Evolutionary conservation across 495 filamentous ascomycete species (phyloP).

Genomic region (Tetracladium setigerum): DNA sequence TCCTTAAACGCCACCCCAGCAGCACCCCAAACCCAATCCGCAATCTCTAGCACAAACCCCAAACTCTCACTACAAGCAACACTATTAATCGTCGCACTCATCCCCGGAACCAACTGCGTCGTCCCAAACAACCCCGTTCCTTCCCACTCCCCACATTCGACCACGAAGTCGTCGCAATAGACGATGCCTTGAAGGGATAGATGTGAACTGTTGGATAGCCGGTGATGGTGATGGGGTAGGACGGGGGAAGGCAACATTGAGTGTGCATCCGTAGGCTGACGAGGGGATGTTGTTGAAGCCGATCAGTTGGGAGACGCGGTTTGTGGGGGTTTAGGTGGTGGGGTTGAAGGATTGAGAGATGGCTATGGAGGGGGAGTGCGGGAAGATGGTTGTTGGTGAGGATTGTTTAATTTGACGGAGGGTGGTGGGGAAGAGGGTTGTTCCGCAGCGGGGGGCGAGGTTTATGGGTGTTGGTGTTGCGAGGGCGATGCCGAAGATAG

Average conservation of each 20-base stretch:
- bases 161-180: background rate
- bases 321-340: constrained; percentile 1
- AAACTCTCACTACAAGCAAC: constrained; percentile 10
- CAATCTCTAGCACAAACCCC: constrained; percentile 14
- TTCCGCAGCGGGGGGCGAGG: constrained; percentile 19
- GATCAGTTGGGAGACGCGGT: constrained; percentile 16
- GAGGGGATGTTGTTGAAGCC: constrained; percentile 13
- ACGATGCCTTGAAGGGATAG: constrained; percentile 2
- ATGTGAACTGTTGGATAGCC: constrained; percentile 7
- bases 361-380: constrained; percentile 5
- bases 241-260: constrained; percentile 11
- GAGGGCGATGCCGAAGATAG: constrained; percentile 9
- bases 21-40: constrained; percentile 6
- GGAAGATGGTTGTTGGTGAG: background rate
- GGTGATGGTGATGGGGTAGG: constrained; percentile 6
- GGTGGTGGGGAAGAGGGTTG: constrained; percentile 9
- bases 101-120: background rate
- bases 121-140: constrained; percentile 14
- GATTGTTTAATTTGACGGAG: constrained; percentile 13
- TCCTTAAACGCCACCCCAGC: constrained; percentile 12
- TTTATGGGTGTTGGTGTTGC: constrained; percentile 14
- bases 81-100: constrained; percentile 9
- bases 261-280: constrained; percentile 13
- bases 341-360: constrained; percentile 8
- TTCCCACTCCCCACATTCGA: too few relatives aligned